Conservation (phyloP, 2,329 filamentous ascomycete genomes). For the Verticillium klebahnii region DNA sequence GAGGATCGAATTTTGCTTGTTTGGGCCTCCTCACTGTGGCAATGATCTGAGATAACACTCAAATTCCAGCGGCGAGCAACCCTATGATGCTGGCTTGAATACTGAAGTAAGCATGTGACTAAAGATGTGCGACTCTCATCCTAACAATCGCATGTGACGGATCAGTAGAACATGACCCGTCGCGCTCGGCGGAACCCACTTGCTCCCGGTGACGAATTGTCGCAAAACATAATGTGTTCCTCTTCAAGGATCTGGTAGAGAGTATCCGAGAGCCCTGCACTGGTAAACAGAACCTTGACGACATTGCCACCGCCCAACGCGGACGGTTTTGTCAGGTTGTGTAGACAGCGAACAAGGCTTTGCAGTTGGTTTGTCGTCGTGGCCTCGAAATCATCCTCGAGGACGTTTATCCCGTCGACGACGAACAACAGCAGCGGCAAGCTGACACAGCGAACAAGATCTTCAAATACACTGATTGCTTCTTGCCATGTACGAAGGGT, state of each 20-base stretch:
- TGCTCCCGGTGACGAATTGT: background rate
- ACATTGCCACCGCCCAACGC: background rate
- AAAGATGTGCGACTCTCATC: too few relatives aligned
- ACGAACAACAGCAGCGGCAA: conserved; percentile 4
- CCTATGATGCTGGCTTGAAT: too few relatives aligned
- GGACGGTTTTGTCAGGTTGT: background rate
- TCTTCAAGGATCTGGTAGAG: background rate
- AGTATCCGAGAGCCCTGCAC: background rate
- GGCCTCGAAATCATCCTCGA: background rate
- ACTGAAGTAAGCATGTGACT: too few relatives aligned
- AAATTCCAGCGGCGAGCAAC: too few relatives aligned
- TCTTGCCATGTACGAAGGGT: conserved; percentile 4
- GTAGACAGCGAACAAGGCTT: background rate
- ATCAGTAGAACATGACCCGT: background rate
- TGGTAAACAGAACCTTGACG: background rate
- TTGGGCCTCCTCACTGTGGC: too few relatives aligned
- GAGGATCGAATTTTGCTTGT: too few relatives aligned
- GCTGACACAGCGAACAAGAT: background rate
- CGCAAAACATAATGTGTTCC: background rate
- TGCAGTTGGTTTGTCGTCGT: background rate
- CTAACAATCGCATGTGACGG: too few relatives aligned
- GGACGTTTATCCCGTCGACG: conserved; percentile 2
- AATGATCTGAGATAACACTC: too few relatives aligned
- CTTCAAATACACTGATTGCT: background rate
- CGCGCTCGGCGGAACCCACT: background rate